Conservation (phyloP, 768 basidiomycete species). For the Boletellus ananas region DNA sequence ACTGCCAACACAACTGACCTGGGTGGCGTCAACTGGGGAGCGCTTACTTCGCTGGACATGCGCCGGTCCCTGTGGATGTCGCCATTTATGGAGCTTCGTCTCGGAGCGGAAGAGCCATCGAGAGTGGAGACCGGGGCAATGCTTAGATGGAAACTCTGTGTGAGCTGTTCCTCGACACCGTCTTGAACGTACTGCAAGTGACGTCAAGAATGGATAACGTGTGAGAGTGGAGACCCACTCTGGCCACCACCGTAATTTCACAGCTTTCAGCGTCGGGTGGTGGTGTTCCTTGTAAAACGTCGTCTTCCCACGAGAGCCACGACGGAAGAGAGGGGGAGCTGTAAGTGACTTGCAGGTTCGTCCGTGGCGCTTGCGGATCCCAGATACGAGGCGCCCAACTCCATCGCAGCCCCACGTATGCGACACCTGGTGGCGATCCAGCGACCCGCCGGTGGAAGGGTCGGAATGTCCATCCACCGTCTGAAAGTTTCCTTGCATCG, state of each 20-base stretch:
- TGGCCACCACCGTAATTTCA: conserved; percentile 71
- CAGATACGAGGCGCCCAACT: conserved; percentile 91
- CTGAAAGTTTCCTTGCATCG: conserved; percentile 80
- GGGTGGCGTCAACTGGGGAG: conserved; percentile 30
- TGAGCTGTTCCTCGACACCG: conserved; percentile 65
- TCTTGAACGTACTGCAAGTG: conserved; percentile 53
- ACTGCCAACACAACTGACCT: conserved; percentile 19
- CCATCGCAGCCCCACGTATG: conserved; percentile 79
- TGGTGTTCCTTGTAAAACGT: conserved; percentile 78
- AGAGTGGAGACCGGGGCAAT: conserved; percentile 64
- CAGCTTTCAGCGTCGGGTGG: conserved; percentile 71
- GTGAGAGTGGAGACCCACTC: conserved; percentile 43
- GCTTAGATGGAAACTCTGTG: conserved; percentile 63
- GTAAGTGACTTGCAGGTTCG: conserved; percentile 75
- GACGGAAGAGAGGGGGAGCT: conserved; percentile 76
- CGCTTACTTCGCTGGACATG: conserved; percentile 37
- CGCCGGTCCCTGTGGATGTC: conserved; percentile 41
- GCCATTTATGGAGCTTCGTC: conserved; percentile 46
- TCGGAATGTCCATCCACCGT: conserved; percentile 81
- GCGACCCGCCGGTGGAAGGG: conserved; percentile 87
- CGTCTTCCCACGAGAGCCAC: conserved; percentile 88
- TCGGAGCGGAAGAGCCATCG: conserved; percentile 41
- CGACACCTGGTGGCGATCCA: conserved; percentile 75
- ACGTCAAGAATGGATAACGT: conserved; percentile 9
- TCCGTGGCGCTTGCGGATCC: conserved; percentile 90